Evolutionary conservation across 1,139 yeast genomes (phyloP), one percentile per base, ranked within the genome.

Genomic region (Taphrina wiesneri): DNA sequence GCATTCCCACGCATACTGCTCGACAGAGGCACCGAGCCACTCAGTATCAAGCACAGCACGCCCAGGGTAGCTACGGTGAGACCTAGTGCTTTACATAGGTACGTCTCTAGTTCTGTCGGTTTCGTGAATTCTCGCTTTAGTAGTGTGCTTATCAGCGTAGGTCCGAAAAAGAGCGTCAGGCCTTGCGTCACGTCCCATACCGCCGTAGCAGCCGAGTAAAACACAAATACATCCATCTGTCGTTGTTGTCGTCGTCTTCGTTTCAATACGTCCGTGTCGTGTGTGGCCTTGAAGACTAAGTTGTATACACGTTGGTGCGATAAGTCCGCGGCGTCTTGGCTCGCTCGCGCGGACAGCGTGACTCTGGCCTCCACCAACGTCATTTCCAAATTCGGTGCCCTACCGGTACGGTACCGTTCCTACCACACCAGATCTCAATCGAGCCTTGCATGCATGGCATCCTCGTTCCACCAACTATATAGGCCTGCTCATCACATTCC

Each of bases 171-270:
- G 36, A 63, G 63, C 43, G 39, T 36, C 2, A 56, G 47, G 23
- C 63, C 62, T 23, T 63, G 63, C 6, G 23, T 25, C 30, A 28
- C 57, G 32, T 36, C 39, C 62, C 62, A 63, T 2, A 17, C 51
- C 26, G 66, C 63, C 46, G 66, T 63, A 3, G 63, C 66, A 2
- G 39, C 34, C 28, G 63, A 41, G 46, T 54, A 63, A 54, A 43
- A 56, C 9, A 41, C 47, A 34, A 52, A 62, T n/a, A 53, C 65
- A 39, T 62, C 65, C 65, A 62, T 62, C 1, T 15, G 30, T 21
- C 13, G 30, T 41, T 36, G 56, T 34, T 26, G 23, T 21, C 34
- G 23, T 30, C 45, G 26, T 15, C 7, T n/a, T 52, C 34, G 1
- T 46, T 5, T 46, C 11, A 6, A 9, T 46, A 11, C 9, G 34